Percentiles rank a stretch among this genome's conserved stretches.
These are phyloP conservation scores for Bolboschoenus planiculmis DNA, from an alignment of 176 grass and related monocot genomes.

Conservation along the genomic window DNA sequence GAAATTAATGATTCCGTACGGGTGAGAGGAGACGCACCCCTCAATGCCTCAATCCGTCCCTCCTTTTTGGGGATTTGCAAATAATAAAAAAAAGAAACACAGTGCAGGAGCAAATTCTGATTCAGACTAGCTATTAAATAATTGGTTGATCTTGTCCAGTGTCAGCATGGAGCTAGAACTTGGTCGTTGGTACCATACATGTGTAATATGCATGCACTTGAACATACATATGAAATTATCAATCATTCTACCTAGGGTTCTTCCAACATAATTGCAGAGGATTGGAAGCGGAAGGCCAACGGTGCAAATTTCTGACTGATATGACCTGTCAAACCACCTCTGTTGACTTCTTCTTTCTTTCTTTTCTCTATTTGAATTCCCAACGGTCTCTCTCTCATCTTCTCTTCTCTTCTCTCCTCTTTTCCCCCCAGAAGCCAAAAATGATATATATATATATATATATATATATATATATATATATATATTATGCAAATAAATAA, in stretches of 20 bases:
- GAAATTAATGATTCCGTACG: not conserved
- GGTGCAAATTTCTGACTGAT: constrained; percentile 16
- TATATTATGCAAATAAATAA: too few species aligned
- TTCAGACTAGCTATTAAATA: not conserved
- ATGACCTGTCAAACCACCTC: constrained; percentile 34
- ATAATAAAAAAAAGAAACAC: not conserved
- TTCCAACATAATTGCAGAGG: not conserved
- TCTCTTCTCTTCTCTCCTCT: too few species aligned
- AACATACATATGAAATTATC: too few species aligned
- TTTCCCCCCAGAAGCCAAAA: not conserved
- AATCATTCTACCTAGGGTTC: not conserved
- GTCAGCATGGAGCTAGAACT: not conserved
- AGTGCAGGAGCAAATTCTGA: not conserved
- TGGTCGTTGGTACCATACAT: not conserved
- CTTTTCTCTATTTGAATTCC: not conserved
- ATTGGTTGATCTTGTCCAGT: not conserved
- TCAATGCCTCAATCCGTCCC: too few species aligned
- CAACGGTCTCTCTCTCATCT: too few species aligned
- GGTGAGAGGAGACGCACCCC: not conserved
- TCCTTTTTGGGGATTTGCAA: not conserved
- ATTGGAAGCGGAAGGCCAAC: not conserved
- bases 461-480: too few species aligned
- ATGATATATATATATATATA: constrained; percentile 8
- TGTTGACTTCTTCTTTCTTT: not conserved
- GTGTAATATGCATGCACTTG: too few species aligned